Percentiles rank a stretch among this genome's conserved stretches.
phyloP scores from a whole-genome alignment of 2,329 filamentous ascomycete species.

The Aspergillus sp. region DNA sequence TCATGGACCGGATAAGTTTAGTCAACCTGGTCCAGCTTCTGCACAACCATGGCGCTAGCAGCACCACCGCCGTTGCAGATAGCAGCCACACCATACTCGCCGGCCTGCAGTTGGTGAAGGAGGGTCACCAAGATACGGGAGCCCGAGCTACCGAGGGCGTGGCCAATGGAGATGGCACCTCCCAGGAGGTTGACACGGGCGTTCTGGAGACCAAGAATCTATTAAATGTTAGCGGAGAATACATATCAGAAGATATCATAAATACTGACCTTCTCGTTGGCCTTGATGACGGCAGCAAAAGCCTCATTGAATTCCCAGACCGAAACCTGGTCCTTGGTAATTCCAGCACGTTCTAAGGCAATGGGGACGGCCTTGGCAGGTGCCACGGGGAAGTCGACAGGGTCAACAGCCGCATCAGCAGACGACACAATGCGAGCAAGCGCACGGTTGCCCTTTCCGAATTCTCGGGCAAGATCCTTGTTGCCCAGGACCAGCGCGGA shows the following conservation, averaged over 20 bases:
- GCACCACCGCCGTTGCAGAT: constrained; percentile 97
- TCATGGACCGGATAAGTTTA: constrained; percentile 10
- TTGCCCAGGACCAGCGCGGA: constrained; percentile 80
- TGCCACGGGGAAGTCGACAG: constrained; percentile 90
- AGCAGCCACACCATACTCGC: constrained; percentile 88
- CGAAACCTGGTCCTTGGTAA: constrained; percentile 83
- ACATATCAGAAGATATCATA: background rate
- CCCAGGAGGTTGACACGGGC: constrained; percentile 81
- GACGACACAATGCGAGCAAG: constrained; percentile 79
- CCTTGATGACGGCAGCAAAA: constrained; percentile 90
- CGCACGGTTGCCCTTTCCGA: constrained; percentile 67
- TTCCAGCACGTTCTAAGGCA: constrained; percentile 77
- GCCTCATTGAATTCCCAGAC: constrained; percentile 99
- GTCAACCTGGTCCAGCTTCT: constrained; percentile 57
- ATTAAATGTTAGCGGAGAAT: constrained; percentile 3
- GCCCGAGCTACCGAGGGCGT: constrained; percentile 87
- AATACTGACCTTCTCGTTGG: constrained; percentile 67
- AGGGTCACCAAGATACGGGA: constrained; percentile 84
- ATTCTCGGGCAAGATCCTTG: constrained; percentile 70
- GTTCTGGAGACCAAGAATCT: constrained; percentile 71
- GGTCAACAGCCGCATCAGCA: constrained; percentile 81
- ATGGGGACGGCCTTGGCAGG: constrained; percentile 88
- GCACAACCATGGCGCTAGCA: constrained; percentile 83
- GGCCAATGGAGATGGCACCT: constrained; percentile 84
- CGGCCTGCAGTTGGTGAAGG: constrained; percentile 81